Percentiles rank a stretch among this genome's conserved stretches.
phyloP scores from a whole-genome alignment of 2,329 filamentous ascomycete genomes.

The Aspergillus pseudoviridinutans region DNA sequence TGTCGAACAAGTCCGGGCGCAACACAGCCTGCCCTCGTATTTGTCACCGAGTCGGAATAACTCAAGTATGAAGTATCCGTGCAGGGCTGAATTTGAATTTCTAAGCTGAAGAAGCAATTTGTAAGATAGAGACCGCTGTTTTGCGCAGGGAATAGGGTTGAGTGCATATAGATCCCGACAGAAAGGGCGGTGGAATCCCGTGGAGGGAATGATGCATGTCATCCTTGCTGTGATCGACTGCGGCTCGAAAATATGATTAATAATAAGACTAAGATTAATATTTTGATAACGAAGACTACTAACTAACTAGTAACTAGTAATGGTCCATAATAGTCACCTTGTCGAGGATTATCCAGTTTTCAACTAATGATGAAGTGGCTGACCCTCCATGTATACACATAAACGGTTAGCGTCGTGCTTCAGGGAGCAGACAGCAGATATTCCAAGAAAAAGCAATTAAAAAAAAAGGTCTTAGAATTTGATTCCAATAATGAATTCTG shows the following conservation, averaged over 20 bases:
- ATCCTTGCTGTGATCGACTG: background rate
- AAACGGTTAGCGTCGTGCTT: background rate
- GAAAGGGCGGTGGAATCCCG: slow-evolving; percentile 7
- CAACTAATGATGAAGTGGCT: background rate
- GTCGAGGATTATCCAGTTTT: background rate
- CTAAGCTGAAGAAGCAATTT: background rate
- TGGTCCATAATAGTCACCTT: background rate
- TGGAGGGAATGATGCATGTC: background rate
- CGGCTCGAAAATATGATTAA: background rate
- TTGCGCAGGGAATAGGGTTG: slow-evolving; percentile 3
- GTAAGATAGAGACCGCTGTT: slow-evolving; percentile 2
- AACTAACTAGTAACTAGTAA: background rate
- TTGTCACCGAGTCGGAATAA: background rate
- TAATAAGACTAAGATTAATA: background rate
- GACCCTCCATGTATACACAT: background rate
- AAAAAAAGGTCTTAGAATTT: no score
- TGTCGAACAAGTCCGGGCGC: background rate
- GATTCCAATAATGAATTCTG: no score
- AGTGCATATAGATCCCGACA: slow-evolving; percentile 1
- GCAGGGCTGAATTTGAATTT: background rate
- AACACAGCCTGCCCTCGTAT: background rate
- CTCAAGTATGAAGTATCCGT: background rate
- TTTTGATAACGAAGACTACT: background rate
- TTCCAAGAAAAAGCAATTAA: no score
- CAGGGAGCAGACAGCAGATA: background rate